Evolutionary conservation across 768 basidiomycete genomes (phyloP).

Genomic region (Auricularia auricula-judae): DNA sequence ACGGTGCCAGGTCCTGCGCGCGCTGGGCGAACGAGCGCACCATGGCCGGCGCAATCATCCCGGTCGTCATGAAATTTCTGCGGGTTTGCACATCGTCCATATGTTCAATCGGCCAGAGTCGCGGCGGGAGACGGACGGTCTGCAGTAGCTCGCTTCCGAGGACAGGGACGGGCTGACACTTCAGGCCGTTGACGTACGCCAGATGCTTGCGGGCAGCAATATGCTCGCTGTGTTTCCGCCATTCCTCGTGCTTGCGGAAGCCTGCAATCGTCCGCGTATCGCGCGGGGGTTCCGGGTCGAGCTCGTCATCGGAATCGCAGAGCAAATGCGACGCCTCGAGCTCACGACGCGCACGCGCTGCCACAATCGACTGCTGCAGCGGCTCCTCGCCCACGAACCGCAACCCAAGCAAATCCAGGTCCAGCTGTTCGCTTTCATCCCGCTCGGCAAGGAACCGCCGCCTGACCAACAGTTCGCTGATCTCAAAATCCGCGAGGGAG

Average conservation of each 20-base stretch:
- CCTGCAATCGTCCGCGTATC: slow-evolving; percentile 70
- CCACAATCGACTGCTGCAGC: slow-evolving; percentile 13
- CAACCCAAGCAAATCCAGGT: slow-evolving; percentile 56
- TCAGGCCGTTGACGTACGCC: slow-evolving; percentile 60
- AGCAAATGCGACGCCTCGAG: not conserved
- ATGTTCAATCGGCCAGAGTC: slow-evolving; percentile 36
- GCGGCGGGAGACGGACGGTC: slow-evolving; percentile 26
- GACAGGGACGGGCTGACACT: slow-evolving; percentile 38
- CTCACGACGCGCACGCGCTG: slow-evolving; percentile 22
- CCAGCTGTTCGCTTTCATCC: slow-evolving; percentile 33
- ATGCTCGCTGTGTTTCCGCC: slow-evolving; percentile 32
- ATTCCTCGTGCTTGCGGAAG: slow-evolving; percentile 43
- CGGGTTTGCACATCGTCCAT: not conserved
- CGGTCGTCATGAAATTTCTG: slow-evolving; percentile 31
- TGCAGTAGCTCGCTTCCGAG: slow-evolving; percentile 21
- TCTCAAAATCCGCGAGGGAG: slow-evolving; percentile 65
- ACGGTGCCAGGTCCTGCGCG: slow-evolving; percentile 36
- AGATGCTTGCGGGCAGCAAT: slow-evolving; percentile 54
- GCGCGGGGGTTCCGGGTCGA: slow-evolving; percentile 55
- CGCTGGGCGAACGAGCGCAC: slow-evolving; percentile 59
- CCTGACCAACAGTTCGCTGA: slow-evolving; percentile 81
- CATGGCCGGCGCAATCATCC: slow-evolving; percentile 29
- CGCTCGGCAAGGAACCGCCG: slow-evolving; percentile 52
- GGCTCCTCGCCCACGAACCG: slow-evolving; percentile 48
- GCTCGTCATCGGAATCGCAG: slow-evolving; percentile 8